Base-by-base conservation (phyloP, 1,284 basidiomycete species). In the Bondarzewia mesenterica region DNA sequence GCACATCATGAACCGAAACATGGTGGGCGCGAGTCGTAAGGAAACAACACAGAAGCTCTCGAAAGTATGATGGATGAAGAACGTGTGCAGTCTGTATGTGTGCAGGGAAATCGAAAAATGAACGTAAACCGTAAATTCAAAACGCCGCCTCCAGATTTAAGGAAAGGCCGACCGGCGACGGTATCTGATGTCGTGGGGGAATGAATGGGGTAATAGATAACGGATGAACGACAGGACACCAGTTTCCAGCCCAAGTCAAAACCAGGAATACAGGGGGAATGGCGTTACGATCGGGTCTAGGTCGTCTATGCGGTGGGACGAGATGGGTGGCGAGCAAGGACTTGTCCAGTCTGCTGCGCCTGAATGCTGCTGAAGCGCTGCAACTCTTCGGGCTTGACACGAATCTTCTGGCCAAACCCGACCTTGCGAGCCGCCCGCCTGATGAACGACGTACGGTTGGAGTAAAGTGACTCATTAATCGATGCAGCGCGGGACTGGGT, bases 391-490 rank as follows among this genome's bases (percentile, higher is more conserved):
- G 86, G 82, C 72, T 82, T 85, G 73, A 91, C 82, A 47, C 76
- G 73, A 50, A 92, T 73, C 73, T 85, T 86, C 61, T 81, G 78
- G 51, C 88, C 85, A 60, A 93, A 89, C 50, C 89, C 89, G 57
- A 91, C 86, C 70, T 85, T 88, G 71, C 85, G 80, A 45, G 77
- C 85, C 44, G 89, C 89, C 47, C 90, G 85, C 59, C 82, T 81
- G 66, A 94, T 85, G 78, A 94, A 93, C 52, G 80, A 82, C 46
- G 88, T 85, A 76, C 92, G 91, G 70, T 93, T 93, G 48, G 84
- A 86, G 81, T 97, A 97, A 61, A 97, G 69, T 38, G 89, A 91
- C 71, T 95, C 93, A 75, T 95, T 89, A 59, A 91, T 77, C 42
- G 88, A 90, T n/a, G 87, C 87, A 38, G 83, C 89, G 61, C 94